Percentiles rank a stretch among this genome's conserved stretches.
Conservation (phyloP, 345 rosid genomes). For the Gossypium ekmanianum region DNA sequence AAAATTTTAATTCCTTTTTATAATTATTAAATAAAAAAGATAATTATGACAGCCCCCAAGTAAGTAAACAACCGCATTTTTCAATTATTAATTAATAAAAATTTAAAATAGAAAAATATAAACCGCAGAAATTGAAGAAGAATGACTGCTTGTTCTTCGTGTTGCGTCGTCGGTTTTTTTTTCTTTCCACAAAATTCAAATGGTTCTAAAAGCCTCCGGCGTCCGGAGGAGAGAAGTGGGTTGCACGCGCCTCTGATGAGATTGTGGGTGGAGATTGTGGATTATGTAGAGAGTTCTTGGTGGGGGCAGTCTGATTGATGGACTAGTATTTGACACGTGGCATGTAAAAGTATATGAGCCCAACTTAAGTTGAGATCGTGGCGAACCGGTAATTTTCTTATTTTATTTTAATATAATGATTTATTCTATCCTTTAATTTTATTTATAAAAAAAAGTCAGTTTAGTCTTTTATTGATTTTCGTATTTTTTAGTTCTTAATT, state of each 20-base stretch:
- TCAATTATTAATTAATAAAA: not conserved
- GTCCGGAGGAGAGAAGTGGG: not conserved
- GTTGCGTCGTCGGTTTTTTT: not conserved
- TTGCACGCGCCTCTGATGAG: not conserved
- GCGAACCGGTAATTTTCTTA: too few relatives aligned
- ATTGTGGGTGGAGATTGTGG: too few relatives aligned
- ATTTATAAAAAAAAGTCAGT: too few relatives aligned
- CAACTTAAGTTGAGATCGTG: too few relatives aligned
- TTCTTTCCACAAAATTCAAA: too few relatives aligned
- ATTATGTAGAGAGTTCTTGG: not conserved
- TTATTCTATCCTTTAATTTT: too few relatives aligned
- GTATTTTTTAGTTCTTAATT: too few relatives aligned
- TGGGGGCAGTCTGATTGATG: not conserved
- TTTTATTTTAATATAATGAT: too few relatives aligned
- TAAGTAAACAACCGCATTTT: not conserved
- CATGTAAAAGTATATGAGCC: too few relatives aligned
- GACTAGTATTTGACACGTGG: not conserved
- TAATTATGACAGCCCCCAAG: not conserved
- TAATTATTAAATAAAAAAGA: not conserved
- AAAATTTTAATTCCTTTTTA: not conserved
- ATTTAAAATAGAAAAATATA: not conserved
- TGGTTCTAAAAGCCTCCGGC: not conserved
- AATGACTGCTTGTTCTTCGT: not conserved
- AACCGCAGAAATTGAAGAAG: not conserved
- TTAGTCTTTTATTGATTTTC: too few relatives aligned